These are phyloP conservation scores for Boletus pseudo-olivaceus DNA, from an alignment of 768 basidiomycete species.

Conservation along the genomic window DNA sequence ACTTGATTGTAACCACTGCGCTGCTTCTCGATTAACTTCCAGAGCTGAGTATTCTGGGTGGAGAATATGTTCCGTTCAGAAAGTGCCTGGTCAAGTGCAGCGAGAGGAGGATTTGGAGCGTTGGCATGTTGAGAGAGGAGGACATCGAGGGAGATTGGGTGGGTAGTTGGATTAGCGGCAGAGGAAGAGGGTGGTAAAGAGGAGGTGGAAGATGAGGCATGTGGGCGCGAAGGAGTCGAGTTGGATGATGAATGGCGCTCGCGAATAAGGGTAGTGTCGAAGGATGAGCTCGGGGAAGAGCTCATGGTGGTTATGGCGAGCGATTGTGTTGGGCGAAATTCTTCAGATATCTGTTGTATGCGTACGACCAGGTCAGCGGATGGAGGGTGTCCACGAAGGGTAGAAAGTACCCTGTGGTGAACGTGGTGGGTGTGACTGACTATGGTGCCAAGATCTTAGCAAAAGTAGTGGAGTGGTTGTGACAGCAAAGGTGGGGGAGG, in stretches of 20 bases:
- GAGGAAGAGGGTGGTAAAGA: slow-evolving; percentile 29
- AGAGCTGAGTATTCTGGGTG: slow-evolving; percentile 84
- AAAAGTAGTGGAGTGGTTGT: background rate
- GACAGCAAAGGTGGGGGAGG: background rate
- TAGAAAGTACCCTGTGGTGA: background rate
- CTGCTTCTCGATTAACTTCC: slow-evolving; percentile 95
- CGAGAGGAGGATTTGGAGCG: slow-evolving; percentile 48
- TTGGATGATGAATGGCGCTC: slow-evolving; percentile 23
- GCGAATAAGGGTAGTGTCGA: slow-evolving; percentile 19
- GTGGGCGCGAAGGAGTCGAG: slow-evolving; percentile 30
- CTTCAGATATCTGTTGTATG: background rate
- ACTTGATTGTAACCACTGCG: slow-evolving; percentile 75
- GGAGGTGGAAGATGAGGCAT: slow-evolving; percentile 30
- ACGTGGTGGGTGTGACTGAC: background rate
- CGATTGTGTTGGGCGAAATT: background rate
- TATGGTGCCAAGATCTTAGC: background rate
- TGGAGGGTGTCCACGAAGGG: background rate
- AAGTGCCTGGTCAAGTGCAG: slow-evolving; percentile 73
- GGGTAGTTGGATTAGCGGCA: slow-evolving; percentile 25
- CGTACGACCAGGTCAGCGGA: background rate
- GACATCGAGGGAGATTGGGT: slow-evolving; percentile 46
- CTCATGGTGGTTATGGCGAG: slow-evolving; percentile 12
- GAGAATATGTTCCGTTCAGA: slow-evolving; percentile 78
- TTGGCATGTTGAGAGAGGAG: slow-evolving; percentile 54
- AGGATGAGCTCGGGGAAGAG: slow-evolving; percentile 10